Base-by-base conservation (phyloP, 306 rosid genomes). In the Boehmeria nivea region DNA sequence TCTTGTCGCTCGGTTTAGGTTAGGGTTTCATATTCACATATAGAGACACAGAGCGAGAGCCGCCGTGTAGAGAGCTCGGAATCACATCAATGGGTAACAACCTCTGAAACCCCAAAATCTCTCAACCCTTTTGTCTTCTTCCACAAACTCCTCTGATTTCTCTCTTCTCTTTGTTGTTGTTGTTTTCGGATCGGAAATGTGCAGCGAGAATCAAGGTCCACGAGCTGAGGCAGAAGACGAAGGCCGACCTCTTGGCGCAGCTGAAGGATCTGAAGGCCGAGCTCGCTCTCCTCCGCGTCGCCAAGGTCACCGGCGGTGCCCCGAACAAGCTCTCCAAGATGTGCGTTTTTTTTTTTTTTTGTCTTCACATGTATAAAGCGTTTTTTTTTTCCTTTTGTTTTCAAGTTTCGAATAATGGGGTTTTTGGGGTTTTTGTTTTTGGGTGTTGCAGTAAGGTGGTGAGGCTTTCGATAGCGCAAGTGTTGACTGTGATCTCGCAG, bases 241-340 rank as follows among this genome's bases (percentile, higher is more conserved):
- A 85, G 79, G 64, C 54, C 1, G 99, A 91, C 10, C 73, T 91
- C 14, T 57, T 80, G 83, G 59, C 3, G 56, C 99, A 91, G 83
- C 84, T 87, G 13, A 91, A 87, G 82, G 99, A 91, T 55, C 96
- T 91, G 65, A 91, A 87, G 77, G 96, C 99, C 0, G 99, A 87
- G 70, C 93, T 91, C 49, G 78, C 96, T 3, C 76, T 84, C 60
- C 99, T 91, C 50, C 99, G 96, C 17, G 99, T 91, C 1, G 93
- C 99, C 19, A 91, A 91, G 85, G 99, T 87, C 80, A 91, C 99
- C 10, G 96, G 96, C 0, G 99, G 96, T 37, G 96, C 96, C 5
- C 86, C 99, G 66, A 91, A 91, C 86, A 91, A 87, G 85, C 99
- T 87, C 55, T 87, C 99, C 72, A 91, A 91, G 81, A 91, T 91